A percentile compares a stretch with the other conserved stretches of the same genome.
Evolutionary conservation across 179 eudicot species (phyloP).

Genomic region (Beta macrorhiza): DNA sequence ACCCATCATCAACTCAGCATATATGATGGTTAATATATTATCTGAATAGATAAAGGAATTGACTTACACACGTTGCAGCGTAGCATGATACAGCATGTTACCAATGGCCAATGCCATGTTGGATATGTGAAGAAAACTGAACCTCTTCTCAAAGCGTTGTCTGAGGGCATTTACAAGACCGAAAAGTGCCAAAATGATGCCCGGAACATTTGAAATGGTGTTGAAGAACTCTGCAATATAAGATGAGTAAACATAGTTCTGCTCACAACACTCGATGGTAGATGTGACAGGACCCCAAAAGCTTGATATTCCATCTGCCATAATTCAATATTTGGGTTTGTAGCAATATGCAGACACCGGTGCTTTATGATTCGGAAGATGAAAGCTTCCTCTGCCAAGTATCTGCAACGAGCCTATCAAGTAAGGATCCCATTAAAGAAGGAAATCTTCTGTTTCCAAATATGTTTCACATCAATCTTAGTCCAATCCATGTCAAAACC

Average conservation of each 20-base stretch:
- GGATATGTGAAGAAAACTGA: constrained; percentile 54
- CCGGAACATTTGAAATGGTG: constrained; percentile 47
- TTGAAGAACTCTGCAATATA: constrained; percentile 55
- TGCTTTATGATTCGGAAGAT: neutral
- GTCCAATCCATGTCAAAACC: neutral
- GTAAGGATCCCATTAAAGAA: neutral
- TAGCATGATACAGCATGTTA: constrained; percentile 54
- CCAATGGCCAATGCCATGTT: constrained; percentile 56
- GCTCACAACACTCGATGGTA: constrained; percentile 51
- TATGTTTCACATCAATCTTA: neutral
- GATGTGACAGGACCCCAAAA: constrained; percentile 65
- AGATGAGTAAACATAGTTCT: constrained; percentile 50
- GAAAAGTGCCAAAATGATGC: constrained; percentile 48
- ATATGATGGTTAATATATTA: neutral
- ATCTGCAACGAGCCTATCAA: neutral
- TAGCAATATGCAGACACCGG: neutral
- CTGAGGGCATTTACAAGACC: constrained; percentile 51
- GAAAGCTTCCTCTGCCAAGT: constrained; percentile 4
- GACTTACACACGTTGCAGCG: constrained; percentile 55
- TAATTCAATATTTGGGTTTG: constrained; percentile 15
- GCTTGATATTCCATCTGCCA: constrained; percentile 47
- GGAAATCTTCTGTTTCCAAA: neutral
- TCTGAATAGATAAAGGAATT: neutral
- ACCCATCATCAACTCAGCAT: neutral
- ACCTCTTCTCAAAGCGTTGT: constrained; percentile 53